Percentiles rank a stretch among this genome's conserved stretches.
phyloP scores from a whole-genome alignment of 2,329 filamentous ascomycete species.

The Colletotrichum zoysiae region DNA sequence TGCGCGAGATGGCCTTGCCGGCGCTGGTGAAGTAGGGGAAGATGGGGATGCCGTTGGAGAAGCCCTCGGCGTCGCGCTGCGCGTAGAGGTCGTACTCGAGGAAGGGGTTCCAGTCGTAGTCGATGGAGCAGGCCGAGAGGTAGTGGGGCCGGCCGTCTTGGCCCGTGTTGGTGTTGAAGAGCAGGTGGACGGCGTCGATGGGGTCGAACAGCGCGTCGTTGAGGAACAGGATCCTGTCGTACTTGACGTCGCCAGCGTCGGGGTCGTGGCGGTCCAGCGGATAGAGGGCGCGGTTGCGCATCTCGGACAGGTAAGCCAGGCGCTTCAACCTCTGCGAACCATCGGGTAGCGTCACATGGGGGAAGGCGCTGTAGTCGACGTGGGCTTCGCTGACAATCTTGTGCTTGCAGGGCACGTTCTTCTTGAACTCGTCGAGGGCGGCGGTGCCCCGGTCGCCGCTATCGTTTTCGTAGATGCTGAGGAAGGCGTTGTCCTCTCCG shows the following conservation, averaged over 20 bases:
- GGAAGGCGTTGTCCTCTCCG: slow-evolving; percentile 75
- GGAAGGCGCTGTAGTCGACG: slow-evolving; percentile 67
- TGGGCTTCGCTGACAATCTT: slow-evolving; percentile 71
- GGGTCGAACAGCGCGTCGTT: slow-evolving; percentile 74
- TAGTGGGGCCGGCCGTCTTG: slow-evolving; percentile 67
- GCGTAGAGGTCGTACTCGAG: slow-evolving; percentile 82
- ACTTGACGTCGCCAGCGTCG: slow-evolving; percentile 53
- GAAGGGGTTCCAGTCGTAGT: slow-evolving; percentile 75
- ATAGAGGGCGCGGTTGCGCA: slow-evolving; percentile 76
- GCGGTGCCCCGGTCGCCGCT: slow-evolving; percentile 67
- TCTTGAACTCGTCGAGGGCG: slow-evolving; percentile 66
- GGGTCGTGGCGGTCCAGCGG: slow-evolving; percentile 67
- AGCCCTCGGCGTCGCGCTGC: slow-evolving; percentile 74
- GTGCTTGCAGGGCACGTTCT: slow-evolving; percentile 58
- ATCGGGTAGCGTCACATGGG: slow-evolving; percentile 71
- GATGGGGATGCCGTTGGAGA: slow-evolving; percentile 71
- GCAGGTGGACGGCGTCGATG: slow-evolving; percentile 65
- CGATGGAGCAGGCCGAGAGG: slow-evolving; percentile 76
- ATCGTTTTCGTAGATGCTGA: slow-evolving; percentile 82
- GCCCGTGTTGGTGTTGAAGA: slow-evolving; percentile 72
- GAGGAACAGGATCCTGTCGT: slow-evolving; percentile 71
- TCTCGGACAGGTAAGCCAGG: slow-evolving; percentile 79
- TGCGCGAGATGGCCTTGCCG: slow-evolving; percentile 66
- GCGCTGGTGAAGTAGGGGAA: slow-evolving; percentile 75
- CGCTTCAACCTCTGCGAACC: slow-evolving; percentile 75